Base-by-base conservation (phyloP, 495 filamentous ascomycete species). In the Immersiella caudata region DNA sequence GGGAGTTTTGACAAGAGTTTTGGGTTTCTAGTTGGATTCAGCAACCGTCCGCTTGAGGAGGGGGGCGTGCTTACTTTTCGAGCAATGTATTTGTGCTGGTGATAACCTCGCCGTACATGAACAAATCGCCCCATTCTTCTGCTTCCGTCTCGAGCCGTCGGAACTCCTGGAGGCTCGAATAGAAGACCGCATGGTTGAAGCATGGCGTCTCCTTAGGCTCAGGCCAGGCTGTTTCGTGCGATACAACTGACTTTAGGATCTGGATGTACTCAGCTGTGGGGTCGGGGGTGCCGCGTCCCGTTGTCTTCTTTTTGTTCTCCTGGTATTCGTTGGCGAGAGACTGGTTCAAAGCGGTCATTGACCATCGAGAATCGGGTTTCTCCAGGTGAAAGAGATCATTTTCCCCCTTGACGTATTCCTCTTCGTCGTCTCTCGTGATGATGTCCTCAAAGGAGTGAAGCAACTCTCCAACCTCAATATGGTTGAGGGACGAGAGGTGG, bases 21-120 rank as follows among this genome's bases (percentile, higher is more conserved):
- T 4, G 85, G 85, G 75, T 99, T 99, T 72, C 90, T 93, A 69
- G 1, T 5, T 18, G 33, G 40, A n/a, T 60, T 75, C 51, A 73
- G 62, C 25, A 4, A 16, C 6, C 22, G 16, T 2, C 3, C 14
- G 51, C 0, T 4, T 35, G 8, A 11, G 11, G 18, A 0, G 27
- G 20, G 5, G 18, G 4, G 1, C 29, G 12, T 18, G 33, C 79
- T 75, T 77, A 93, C 91, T 95, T 97, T 74, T 98, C 95, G 0
- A 99, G 80, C n/a, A 98, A 83, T 1, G 94, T 96, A 76, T 93
- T 96, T 22, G 95, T 99, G 76, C 93, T 96, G 18, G 95, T 97
- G 50, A 98, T 82, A 4, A 96, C 92, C 75, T 97, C 93, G 36
- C 91, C 94, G 76, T 98, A 98, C 63, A 99, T 80, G 6, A 97